A percentile compares a stretch with the other conserved stretches of the same genome.
phyloP scores from a whole-genome alignment of 2,329 filamentous ascomycete genomes.

The Bipolaris sorokiniana region DNA sequence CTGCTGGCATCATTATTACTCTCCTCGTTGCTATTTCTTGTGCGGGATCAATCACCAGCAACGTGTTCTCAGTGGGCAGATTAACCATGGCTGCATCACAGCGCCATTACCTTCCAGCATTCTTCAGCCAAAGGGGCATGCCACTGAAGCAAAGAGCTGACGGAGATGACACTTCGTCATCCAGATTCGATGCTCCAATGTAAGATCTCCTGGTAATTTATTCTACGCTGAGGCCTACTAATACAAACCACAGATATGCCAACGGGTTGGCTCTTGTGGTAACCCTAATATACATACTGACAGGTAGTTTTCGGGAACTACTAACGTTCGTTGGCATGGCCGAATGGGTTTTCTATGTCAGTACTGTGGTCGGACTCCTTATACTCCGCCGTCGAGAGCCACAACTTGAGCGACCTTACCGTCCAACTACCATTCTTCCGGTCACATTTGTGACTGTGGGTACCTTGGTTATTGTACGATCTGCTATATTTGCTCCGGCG shows the following conservation, averaged over 20 bases:
- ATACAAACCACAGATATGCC: conserved; percentile 30
- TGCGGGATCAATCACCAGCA: conserved; percentile 66
- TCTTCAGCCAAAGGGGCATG: conserved; percentile 41
- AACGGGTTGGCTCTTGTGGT: conserved; percentile 36
- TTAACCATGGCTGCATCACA: conserved; percentile 64
- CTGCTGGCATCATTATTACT: conserved; percentile 61
- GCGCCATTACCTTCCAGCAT: conserved; percentile 42
- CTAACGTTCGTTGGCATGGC: conserved; percentile 58
- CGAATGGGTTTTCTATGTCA: conserved; percentile 67
- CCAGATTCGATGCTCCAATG: conserved; percentile 43
- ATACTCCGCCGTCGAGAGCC: conserved; percentile 65
- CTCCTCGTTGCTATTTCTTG: conserved; percentile 66
- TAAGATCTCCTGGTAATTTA: conserved; percentile 14
- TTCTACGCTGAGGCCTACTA: conserved; percentile 16
- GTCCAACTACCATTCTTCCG: conserved; percentile 59
- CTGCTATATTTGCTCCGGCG: conserved; percentile 64
- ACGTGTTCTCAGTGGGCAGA: conserved; percentile 67
- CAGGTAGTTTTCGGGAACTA: conserved; percentile 66
- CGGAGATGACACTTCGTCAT: conserved; percentile 3
- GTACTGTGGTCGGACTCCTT: conserved; percentile 65
- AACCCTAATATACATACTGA: conserved; percentile 63
- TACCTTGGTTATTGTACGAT: conserved; percentile 64
- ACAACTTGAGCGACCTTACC: conserved; percentile 61
- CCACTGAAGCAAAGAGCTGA: conserved; percentile 16
- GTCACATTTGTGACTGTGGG: conserved; percentile 63